These are phyloP conservation scores for Cicer bijugum DNA, from an alignment of 306 rosid species.

Conservation along the genomic window DNA sequence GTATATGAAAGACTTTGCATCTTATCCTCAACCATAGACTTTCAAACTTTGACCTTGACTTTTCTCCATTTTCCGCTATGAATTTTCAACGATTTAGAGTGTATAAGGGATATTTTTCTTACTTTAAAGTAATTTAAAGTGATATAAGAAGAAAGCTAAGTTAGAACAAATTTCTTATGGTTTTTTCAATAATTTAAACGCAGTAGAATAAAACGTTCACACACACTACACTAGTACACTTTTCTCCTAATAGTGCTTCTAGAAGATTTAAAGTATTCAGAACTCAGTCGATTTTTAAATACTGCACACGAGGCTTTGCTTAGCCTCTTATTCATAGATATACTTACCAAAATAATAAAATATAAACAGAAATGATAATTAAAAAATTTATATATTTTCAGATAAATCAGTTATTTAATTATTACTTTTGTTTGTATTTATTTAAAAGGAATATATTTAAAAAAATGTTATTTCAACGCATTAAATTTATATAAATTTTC, in stretches of 20 bases:
- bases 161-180: not conserved
- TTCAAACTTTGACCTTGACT: slow-evolving; percentile 56
- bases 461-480: no score
- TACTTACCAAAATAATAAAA: no score
- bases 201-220: not conserved
- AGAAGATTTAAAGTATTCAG: not conserved
- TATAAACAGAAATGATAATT: no score
- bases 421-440: no score
- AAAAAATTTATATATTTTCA: no score
- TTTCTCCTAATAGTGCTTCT: not conserved
- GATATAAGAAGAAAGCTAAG: not conserved
- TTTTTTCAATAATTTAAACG: slow-evolving; percentile 17
- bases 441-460: no score
- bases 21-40: slow-evolving; percentile 43
- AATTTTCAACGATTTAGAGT: slow-evolving; percentile 38
- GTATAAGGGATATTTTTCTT: not conserved
- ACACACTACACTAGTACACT: slow-evolving; percentile 2
- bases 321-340: no score
- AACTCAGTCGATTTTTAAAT: no score
- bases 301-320: no score
- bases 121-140: not conserved
- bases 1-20: not conserved
- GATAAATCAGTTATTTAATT: no score
- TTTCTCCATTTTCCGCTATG: not conserved
- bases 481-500: no score